phyloP scores from a whole-genome alignment of 1,284 basidiomycete species.

The Erythrobasidium hasegawianum region DNA sequence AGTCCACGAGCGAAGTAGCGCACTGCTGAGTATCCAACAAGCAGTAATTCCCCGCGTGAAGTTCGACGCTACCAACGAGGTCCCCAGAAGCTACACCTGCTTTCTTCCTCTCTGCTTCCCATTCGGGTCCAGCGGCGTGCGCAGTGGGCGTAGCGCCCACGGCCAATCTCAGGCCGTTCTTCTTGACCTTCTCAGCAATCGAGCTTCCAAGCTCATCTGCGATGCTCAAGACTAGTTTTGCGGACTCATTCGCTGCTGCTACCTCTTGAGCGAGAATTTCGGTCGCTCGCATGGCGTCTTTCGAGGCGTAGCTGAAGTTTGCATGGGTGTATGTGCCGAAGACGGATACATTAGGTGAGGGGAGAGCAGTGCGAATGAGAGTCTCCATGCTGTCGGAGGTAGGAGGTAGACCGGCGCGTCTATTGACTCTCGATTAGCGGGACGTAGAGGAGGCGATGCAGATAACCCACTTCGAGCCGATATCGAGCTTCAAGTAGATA shows the following conservation, averaged over 20 bases:
- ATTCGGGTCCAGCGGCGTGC: slow-evolving; percentile 61
- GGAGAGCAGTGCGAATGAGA: slow-evolving; percentile 57
- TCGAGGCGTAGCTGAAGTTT: slow-evolving; percentile 49
- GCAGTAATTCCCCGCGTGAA: slow-evolving; percentile 67
- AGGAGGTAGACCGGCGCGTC: slow-evolving; percentile 72
- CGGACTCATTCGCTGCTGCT: slow-evolving; percentile 58
- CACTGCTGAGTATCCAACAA: slow-evolving; percentile 79
- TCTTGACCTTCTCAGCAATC: background rate
- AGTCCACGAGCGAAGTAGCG: slow-evolving; percentile 63
- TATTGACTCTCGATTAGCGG: slow-evolving; percentile 44
- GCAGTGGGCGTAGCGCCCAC: slow-evolving; percentile 84
- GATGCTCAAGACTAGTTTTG: slow-evolving; percentile 9
- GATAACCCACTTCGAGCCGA: slow-evolving; percentile 63
- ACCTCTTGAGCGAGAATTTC: slow-evolving; percentile 68
- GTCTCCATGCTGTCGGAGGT: slow-evolving; percentile 57
- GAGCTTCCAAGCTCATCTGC: slow-evolving; percentile 4
- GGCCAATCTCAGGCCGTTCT: slow-evolving; percentile 60
- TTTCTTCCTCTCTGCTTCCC: slow-evolving; percentile 43
- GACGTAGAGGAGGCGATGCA: background rate
- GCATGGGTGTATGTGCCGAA: slow-evolving; percentile 81
- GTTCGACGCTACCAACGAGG: slow-evolving; percentile 47
- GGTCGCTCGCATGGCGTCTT: slow-evolving; percentile 52
- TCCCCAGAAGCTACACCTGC: slow-evolving; percentile 20
- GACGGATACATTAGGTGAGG: slow-evolving; percentile 60
- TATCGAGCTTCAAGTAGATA: slow-evolving; percentile 75